A percentile compares a stretch with the other conserved stretches of the same genome.
Evolutionary conservation across 257 asterid species (phyloP).

Genomic region (Cordia subcordata): DNA sequence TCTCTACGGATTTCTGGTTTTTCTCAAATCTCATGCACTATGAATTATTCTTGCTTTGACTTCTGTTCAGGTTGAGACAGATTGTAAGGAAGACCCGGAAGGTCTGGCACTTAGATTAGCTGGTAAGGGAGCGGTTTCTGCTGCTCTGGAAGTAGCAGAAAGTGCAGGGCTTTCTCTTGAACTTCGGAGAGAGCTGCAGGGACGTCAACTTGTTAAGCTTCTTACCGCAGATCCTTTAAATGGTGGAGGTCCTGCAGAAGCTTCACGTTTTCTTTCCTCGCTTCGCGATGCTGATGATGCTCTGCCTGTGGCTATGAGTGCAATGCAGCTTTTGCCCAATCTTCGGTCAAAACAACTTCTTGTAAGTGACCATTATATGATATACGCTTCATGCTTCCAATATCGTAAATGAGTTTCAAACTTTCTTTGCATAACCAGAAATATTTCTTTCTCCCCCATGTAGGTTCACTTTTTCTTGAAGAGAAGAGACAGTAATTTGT

Average conservation of each 20-base stretch:
- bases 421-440: conserved; percentile 19
- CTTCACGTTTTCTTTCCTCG: conserved; percentile 94
- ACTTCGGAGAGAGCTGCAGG: conserved; percentile 94
- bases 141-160: conserved; percentile 93
- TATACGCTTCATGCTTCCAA: background rate
- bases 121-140: conserved; percentile 94
- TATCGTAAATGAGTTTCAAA: conserved; percentile 11
- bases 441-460: conserved; percentile 22
- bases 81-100: conserved; percentile 94
- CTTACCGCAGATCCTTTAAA: conserved; percentile 89
- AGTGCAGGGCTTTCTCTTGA: conserved; percentile 88
- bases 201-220: conserved; percentile 99
- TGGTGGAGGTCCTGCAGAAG: conserved; percentile 99
- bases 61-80: conserved; percentile 67
- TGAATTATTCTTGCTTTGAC: conserved; percentile 9
- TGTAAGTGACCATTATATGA: conserved; percentile 42
- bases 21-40: background rate
- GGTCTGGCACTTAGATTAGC: conserved; percentile 98
- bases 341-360: conserved; percentile 98
- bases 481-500: conserved; percentile 81
- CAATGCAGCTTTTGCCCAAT: conserved; percentile 97
- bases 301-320: conserved; percentile 96
- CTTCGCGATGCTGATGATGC: conserved; percentile 91
- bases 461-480: conserved; percentile 98
- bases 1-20: background rate